Conservation (phyloP, 352 stramenopile species). For the Blastocystis sp. region DNA sequence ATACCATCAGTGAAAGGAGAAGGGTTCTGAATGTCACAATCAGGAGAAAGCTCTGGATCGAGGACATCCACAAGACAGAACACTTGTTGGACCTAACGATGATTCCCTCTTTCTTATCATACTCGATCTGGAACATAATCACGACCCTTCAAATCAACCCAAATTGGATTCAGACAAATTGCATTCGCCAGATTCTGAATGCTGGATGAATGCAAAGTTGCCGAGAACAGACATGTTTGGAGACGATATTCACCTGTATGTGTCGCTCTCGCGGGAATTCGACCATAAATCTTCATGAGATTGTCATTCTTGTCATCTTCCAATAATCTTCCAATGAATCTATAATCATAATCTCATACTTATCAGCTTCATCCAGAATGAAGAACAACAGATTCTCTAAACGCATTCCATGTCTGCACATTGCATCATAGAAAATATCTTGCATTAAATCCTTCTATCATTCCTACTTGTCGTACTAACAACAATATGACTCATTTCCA, state of each 20-base stretch:
- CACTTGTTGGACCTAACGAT: slow-evolving; percentile 70
- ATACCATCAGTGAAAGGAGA: slow-evolving; percentile 31
- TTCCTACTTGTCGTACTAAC: slow-evolving; percentile 67
- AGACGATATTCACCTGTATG: slow-evolving; percentile 64
- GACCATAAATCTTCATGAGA: slow-evolving; percentile 67
- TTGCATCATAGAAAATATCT: slow-evolving; percentile 37
- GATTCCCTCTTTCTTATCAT: slow-evolving; percentile 1
- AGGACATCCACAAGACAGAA: slow-evolving; percentile 67
- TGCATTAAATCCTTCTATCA: neutral
- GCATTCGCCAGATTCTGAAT: slow-evolving; percentile 65
- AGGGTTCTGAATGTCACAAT: too few species aligned
- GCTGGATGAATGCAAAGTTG: slow-evolving; percentile 68
- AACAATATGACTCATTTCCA: slow-evolving; percentile 67
- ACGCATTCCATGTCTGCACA: slow-evolving; percentile 64
- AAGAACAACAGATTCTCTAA: slow-evolving; percentile 66
- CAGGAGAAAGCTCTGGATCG: too few species aligned
- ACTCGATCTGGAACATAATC: slow-evolving; percentile 62
- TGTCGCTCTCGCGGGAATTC: slow-evolving; percentile 64
- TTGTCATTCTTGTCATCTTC: slow-evolving; percentile 63
- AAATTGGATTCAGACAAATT: slow-evolving; percentile 69
- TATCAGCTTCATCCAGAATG: slow-evolving; percentile 70
- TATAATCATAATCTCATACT: slow-evolving; percentile 27
- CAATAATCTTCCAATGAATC: slow-evolving; percentile 62
- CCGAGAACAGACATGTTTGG: slow-evolving; percentile 71
- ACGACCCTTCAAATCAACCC: slow-evolving; percentile 70